Base-by-base conservation (phyloP, 352 stramenopile genomes). In the Phytophthora sansomeana region DNA sequence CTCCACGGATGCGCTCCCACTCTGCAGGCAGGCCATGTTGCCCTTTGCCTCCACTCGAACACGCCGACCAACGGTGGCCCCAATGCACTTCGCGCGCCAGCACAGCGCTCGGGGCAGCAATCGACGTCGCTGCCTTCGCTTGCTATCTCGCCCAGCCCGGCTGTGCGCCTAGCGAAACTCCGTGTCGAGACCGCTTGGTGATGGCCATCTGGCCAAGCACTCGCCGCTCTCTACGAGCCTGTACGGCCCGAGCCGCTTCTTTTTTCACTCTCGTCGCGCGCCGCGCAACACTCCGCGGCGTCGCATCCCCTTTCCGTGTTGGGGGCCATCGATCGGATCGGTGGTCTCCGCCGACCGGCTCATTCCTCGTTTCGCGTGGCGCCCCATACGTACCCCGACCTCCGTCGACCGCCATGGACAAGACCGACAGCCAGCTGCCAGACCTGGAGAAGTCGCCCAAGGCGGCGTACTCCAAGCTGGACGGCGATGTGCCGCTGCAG, bases 341-440 rank as follows among this genome's bases (percentile, higher is more conserved):
- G 39, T 53, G 54, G 52, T 13, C 46, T 21, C 28, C n/a, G 21
- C 14, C 44, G 38, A 24, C 24, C 32, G 19, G 33, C 51, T 54
- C 64, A 72, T 68, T 72, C 64, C 64, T 47, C 58, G 58, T 56
- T 72, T 72, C 28, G 50, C 50, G 56, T 63, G 39, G 49, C 19
- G 33, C 35, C 30, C 24, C 61, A 13, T 17, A 69, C 16, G n/a
- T n/a, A n/a, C n/a, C n/a, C n/a, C n/a, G n/a, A n/a, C n/a, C n/a
- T n/a, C n/a, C n/a, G n/a, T n/a, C n/a, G n/a, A n/a, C n/a, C n/a
- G 47, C 24, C 29, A 72, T 72, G 64, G 63, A 72, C 57, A 67
- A 71, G 63, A 66, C 24, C 49, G 63, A 63, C 56, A 67, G 29
- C 29, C 42, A 70, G 5, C 44, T 56, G 14, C 32, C 30, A 1